Evolutionary conservation across 2,329 filamentous ascomycete species (phyloP).

Genomic region (Diaporthe sp.): DNA sequence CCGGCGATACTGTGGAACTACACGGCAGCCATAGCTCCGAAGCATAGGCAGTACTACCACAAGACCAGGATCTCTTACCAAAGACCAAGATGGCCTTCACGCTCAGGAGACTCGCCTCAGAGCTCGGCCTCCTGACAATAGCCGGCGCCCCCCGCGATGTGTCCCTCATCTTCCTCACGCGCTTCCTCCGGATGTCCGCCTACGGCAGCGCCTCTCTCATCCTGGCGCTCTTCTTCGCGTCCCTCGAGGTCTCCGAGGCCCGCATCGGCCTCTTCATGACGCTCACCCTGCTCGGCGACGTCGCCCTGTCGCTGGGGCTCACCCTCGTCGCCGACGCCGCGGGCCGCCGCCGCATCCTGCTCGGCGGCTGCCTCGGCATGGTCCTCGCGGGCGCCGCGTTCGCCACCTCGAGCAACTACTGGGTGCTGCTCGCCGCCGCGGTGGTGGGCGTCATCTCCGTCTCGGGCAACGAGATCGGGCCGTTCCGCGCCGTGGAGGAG

Average conservation of each 20-base stretch:
- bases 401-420: slow-evolving; percentile 65
- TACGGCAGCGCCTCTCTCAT: slow-evolving; percentile 71
- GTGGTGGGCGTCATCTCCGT: slow-evolving; percentile 74
- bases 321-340: slow-evolving; percentile 70
- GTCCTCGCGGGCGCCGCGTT: slow-evolving; percentile 67
- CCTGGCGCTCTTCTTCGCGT: slow-evolving; percentile 67
- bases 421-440: slow-evolving; percentile 68
- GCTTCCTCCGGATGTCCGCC: slow-evolving; percentile 73
- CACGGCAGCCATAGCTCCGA: neutral
- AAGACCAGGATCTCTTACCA: too few relatives aligned
- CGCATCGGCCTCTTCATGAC: slow-evolving; percentile 75
- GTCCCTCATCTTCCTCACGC: slow-evolving; percentile 69
- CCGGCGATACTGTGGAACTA: neutral
- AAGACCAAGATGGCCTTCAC: slow-evolving; percentile 29
- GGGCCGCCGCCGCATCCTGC: slow-evolving; percentile 66
- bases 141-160: slow-evolving; percentile 59
- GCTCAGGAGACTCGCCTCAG: slow-evolving; percentile 43
- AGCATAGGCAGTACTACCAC: neutral
- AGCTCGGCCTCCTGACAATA: slow-evolving; percentile 61
- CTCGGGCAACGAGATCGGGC: slow-evolving; percentile 73
- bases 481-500: slow-evolving; percentile 73
- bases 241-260: slow-evolving; percentile 62
- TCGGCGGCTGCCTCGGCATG: slow-evolving; percentile 68
- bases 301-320: slow-evolving; percentile 68
- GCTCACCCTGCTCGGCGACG: slow-evolving; percentile 71